phyloP scores from a whole-genome alignment of 106 monocot genomes.

The Dioscorea zingiberensis region DNA sequence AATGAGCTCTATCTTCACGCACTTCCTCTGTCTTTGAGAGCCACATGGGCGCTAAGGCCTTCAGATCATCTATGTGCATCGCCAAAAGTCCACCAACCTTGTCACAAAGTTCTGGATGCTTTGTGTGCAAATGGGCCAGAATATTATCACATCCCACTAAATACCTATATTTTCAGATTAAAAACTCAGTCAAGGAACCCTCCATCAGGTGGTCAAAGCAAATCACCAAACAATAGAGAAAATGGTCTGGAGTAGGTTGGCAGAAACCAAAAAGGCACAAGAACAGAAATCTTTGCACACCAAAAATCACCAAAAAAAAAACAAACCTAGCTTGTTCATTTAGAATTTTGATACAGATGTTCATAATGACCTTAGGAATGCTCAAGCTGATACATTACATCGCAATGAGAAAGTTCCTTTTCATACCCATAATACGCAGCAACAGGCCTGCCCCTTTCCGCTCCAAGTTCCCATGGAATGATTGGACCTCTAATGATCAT shows the following conservation, averaged over 20 bases:
- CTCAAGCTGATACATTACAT: too few relatives aligned
- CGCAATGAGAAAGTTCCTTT: background rate
- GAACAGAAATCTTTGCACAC: too few relatives aligned
- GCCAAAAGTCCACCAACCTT: constrained; percentile 95
- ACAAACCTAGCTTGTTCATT: too few relatives aligned
- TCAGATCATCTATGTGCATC: constrained; percentile 95
- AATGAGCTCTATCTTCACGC: constrained; percentile 79
- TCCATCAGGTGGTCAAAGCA: background rate
- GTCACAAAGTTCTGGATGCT: constrained; percentile 91
- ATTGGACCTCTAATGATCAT: constrained; percentile 93
- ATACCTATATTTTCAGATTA: constrained; percentile 40
- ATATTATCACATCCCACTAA: constrained; percentile 91
- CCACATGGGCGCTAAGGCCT: constrained; percentile 85
- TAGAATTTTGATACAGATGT: too few relatives aligned
- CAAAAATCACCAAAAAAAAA: too few relatives aligned
- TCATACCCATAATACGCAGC: constrained; percentile 93
- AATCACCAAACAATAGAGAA: too few relatives aligned
- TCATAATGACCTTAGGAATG: too few relatives aligned
- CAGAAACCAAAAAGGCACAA: too few relatives aligned
- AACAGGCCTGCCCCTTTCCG: constrained; percentile 89
- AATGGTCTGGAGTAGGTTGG: too few relatives aligned
- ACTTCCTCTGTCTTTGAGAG: constrained; percentile 98
- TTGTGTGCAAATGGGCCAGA: constrained; percentile 81
- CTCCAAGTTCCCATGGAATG: constrained; percentile 95
- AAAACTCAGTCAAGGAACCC: background rate